Conservation (phyloP, 371 early-diverging fungal genomes). For the Mortierella sp. region DNA sequence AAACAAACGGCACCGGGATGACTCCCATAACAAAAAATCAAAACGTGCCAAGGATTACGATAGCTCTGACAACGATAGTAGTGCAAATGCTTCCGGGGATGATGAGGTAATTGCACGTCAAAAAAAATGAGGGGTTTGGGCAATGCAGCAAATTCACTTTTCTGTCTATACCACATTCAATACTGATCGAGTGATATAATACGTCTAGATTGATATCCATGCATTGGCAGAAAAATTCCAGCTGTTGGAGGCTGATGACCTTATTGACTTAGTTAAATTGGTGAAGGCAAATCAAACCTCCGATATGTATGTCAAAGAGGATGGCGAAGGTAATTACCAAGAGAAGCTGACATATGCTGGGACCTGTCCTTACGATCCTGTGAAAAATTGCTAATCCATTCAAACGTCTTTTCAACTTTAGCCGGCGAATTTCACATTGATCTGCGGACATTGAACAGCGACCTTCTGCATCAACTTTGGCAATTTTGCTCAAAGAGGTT, state of each 20-base stretch:
- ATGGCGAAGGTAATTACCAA: constrained; percentile 53
- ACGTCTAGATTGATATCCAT: constrained; percentile 39
- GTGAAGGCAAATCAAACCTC: constrained; percentile 55
- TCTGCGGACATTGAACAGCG: constrained; percentile 52
- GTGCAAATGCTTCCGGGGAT: constrained; percentile 31
- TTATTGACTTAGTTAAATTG: constrained; percentile 53
- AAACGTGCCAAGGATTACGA: constrained; percentile 40
- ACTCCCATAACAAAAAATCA: constrained; percentile 31
- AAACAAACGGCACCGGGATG: constrained; percentile 46
- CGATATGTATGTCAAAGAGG: constrained; percentile 60
- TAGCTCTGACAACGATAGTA: constrained; percentile 53
- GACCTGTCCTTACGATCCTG: neutral
- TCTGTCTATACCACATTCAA: neutral
- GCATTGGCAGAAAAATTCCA: constrained; percentile 58
- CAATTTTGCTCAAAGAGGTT: constrained; percentile 47
- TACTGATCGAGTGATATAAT: neutral
- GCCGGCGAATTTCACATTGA: constrained; percentile 61
- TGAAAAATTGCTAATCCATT: neutral
- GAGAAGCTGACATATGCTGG: neutral
- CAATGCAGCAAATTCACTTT: neutral
- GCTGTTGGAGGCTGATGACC: constrained; percentile 49
- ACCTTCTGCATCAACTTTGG: constrained; percentile 48
- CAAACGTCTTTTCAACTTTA: neutral
- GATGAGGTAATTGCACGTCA: constrained; percentile 27
- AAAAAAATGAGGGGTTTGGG: neutral